phyloP scores from a whole-genome alignment of 805 yeast genomes.

The Candida sakaeoensis region DNA sequence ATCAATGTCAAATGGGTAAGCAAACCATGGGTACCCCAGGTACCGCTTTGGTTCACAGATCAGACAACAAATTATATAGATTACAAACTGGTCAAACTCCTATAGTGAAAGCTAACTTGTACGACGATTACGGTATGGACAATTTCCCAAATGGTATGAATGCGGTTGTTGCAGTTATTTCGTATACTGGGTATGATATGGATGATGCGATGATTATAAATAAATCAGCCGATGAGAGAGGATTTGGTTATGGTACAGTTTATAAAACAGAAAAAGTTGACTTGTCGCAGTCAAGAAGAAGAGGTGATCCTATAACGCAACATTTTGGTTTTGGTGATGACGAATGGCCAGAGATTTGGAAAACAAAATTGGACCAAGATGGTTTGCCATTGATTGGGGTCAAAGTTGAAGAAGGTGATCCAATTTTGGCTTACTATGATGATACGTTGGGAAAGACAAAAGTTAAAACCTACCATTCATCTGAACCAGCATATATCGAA shows the following conservation, averaged over 20 bases:
- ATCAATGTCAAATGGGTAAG: constrained; percentile 99
- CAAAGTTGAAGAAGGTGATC: constrained; percentile 91
- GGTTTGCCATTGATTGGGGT: constrained; percentile 91
- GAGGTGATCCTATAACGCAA: constrained; percentile 93
- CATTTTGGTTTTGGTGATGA: constrained; percentile 94
- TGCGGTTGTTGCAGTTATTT: constrained; percentile 97
- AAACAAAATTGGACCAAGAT: constrained; percentile 81
- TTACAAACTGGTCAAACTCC: constrained; percentile 97
- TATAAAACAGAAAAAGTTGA: constrained; percentile 93
- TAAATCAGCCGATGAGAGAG: constrained; percentile 96
- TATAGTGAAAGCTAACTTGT: constrained; percentile 86
- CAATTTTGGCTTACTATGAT: constrained; percentile 88
- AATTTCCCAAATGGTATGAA: constrained; percentile 97
- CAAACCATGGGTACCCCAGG: constrained; percentile 99
- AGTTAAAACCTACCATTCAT: constrained; percentile 87
- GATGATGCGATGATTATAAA: constrained; percentile 99
- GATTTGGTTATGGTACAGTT: constrained; percentile 96
- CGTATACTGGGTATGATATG: constrained; percentile 99
- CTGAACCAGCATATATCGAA: constrained; percentile 92
- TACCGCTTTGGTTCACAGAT: constrained; percentile 85
- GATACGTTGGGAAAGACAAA: constrained; percentile 88
- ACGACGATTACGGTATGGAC: constrained; percentile 97
- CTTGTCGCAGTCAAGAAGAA: constrained; percentile 66
- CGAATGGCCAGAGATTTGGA: constrained; percentile 90
- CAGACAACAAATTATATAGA: constrained; percentile 91